A percentile compares a stretch with the other conserved stretches of the same genome.
phyloP scores from a whole-genome alignment of 306 rosid species.

The Corylus heterophylla region DNA sequence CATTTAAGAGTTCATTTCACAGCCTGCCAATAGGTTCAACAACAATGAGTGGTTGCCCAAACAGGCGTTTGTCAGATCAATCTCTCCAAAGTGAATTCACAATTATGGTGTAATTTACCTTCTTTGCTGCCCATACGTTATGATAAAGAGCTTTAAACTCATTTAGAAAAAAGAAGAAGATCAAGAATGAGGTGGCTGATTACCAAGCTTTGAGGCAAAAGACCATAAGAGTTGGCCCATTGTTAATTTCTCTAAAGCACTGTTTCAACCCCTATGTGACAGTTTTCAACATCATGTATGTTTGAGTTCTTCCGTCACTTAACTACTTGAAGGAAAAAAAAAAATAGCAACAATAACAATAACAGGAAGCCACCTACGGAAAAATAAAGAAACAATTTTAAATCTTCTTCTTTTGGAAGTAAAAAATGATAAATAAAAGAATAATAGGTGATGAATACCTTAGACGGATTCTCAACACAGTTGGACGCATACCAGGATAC shows the following conservation, averaged over 20 bases:
- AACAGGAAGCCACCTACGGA: neutral
- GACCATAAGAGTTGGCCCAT: neutral
- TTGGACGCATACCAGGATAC: conserved; percentile 86
- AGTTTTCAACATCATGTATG: conserved; percentile 17
- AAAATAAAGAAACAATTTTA: neutral
- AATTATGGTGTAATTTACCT: neutral
- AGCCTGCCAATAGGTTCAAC: neutral
- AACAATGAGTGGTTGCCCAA: neutral
- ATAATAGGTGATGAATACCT: conserved; percentile 41
- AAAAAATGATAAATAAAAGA: neutral
- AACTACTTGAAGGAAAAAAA: neutral
- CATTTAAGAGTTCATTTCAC: neutral
- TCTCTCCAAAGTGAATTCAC: neutral
- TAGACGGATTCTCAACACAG: conserved; percentile 87
- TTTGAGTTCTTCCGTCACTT: conserved; percentile 16
- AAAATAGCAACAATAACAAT: neutral
- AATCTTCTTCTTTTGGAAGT: neutral
- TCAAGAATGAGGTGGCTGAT: neutral
- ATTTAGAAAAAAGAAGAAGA: neutral
- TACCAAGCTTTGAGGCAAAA: neutral
- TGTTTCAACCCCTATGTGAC: neutral
- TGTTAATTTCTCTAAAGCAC: neutral
- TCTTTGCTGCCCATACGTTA: neutral
- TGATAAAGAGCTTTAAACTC: neutral
- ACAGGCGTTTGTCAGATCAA: neutral